Evolutionary conservation across 768 basidiomycete species (phyloP), one percentile per base, ranked within the genome.

Genomic region (Lentinula lateritia): DNA sequence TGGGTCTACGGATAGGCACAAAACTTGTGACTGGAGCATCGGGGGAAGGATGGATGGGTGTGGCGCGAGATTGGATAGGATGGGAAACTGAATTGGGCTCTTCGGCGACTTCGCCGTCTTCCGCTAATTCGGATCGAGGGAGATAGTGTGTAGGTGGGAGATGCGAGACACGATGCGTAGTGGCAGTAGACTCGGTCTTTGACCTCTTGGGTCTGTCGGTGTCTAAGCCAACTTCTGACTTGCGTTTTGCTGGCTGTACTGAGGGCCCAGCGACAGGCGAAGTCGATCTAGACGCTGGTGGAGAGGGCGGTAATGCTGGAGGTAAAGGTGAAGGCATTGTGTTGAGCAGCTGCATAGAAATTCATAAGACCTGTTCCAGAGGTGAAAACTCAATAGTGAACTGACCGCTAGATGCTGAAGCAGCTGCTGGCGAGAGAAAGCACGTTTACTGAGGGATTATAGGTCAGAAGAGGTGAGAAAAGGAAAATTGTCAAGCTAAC

Each of bases 1-100:
- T 84, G 6, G 88, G 88, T 12, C 88, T 80, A 53, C 86, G 83
- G 62, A 89, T 80, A 62, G 88, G 89, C 18, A 86, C 80, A 69
- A 52, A 52, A 50, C 72, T 70, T 72, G 66, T 67, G 67, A 73
- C 62, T 72, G 67, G 34, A 36, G 46, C 13, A 36, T 48, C 67
- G 66, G 34, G 10, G 10, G 36, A 13, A 70, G 43, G 69, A 70
- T 52, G 70, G 62, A 52, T 68, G 62, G 55, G n/a, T 63, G 64
- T 46, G 55, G 64, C 23, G 58, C 39, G 50, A 63, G 64, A 61
- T 46, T 61, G 58, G 41, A 18, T 70, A 62, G 61, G 66, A 67
- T 59, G 62, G 66, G 61, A 66, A 67, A 63, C 60, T 20, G 23
- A 18, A 60, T 15, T 67, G 60, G 73, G 71, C 53, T 83, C 83